phyloP scores from a whole-genome alignment of 345 rosid species.

The Bretschneidera sinensis region DNA sequence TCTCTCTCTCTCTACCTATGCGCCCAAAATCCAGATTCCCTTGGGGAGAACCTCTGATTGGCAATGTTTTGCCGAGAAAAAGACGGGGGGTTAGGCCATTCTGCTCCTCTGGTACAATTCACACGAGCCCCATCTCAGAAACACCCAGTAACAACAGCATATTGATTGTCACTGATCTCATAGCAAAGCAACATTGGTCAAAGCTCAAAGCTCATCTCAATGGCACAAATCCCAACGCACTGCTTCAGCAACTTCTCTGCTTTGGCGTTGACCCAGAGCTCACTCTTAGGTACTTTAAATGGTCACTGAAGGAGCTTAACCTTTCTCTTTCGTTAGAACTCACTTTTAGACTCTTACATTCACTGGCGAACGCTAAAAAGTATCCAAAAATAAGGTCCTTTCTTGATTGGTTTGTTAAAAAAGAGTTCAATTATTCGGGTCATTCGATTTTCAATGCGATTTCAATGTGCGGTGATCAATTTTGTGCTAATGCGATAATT shows the following conservation, averaged over 20 bases:
- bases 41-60: not conserved
- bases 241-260: conserved; percentile 42
- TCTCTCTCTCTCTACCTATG: conserved; percentile 9
- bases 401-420: conserved; percentile 49
- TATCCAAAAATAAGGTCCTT: conserved; percentile 63
- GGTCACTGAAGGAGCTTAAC: conserved; percentile 46
- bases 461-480: conserved; percentile 42
- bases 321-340: conserved; percentile 37
- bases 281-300: conserved; percentile 50
- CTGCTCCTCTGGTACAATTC: conserved; percentile 3
- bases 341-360: conserved; percentile 40
- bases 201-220: conserved; percentile 35
- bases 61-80: conserved; percentile 6
- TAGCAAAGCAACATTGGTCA: conserved; percentile 64
- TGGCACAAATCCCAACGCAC: conserved; percentile 27
- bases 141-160: conserved; percentile 11
- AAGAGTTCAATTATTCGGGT: conserved; percentile 28
- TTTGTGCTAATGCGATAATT: conserved; percentile 47
- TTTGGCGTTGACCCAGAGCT: conserved; percentile 51
- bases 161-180: conserved; percentile 30
- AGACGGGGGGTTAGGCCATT: not conserved
- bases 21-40: not conserved
- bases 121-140: not conserved
- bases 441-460: conserved; percentile 58
- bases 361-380: conserved; percentile 43